These are phyloP conservation scores for Penicillium polonicum DNA, from an alignment of 2,329 filamentous ascomycete species.

Conservation along the genomic window DNA sequence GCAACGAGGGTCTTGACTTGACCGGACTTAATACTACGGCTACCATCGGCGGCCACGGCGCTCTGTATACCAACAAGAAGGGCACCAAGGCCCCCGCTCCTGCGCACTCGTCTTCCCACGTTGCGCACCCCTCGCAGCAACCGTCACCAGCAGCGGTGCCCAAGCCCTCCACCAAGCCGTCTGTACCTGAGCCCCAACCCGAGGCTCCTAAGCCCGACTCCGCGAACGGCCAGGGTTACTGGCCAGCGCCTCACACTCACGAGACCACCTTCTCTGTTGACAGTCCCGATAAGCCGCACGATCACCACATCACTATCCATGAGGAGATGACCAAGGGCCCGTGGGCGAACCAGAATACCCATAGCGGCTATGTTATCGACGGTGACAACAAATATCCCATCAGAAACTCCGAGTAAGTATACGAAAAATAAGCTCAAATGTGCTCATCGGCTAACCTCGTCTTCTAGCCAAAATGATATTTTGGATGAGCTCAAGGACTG, in stretches of 20 bases:
- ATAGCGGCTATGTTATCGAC: constrained; percentile 13
- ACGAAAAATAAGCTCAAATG: background rate
- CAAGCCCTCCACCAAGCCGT: background rate
- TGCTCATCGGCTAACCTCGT: background rate
- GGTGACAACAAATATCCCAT: background rate
- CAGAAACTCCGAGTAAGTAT: constrained; percentile 14
- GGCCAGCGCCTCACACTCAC: constrained; percentile 1
- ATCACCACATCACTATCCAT: constrained; percentile 5
- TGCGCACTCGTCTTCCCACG: background rate
- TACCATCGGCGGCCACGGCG: constrained; percentile 12
- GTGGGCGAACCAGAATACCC: constrained; percentile 12
- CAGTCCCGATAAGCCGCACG: background rate
- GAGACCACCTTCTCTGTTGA: background rate
- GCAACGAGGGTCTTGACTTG: constrained; percentile 19
- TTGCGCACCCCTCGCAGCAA: background rate
- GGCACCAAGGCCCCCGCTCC: background rate
- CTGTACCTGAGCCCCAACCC: background rate
- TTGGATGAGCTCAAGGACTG: constrained; percentile 17
- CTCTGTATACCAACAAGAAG: constrained; percentile 14
- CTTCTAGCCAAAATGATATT: constrained; percentile 9
- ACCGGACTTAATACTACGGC: constrained; percentile 15
- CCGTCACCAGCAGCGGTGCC: background rate
- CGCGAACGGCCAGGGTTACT: constrained; percentile 3
- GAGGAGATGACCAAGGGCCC: constrained; percentile 7
- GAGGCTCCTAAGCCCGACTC: constrained; percentile 1